Evolutionary conservation across 164 flowering plant genomes (phyloP), one percentile per base, ranked within the genome.

Genomic region (Warburgia ugandensis): DNA sequence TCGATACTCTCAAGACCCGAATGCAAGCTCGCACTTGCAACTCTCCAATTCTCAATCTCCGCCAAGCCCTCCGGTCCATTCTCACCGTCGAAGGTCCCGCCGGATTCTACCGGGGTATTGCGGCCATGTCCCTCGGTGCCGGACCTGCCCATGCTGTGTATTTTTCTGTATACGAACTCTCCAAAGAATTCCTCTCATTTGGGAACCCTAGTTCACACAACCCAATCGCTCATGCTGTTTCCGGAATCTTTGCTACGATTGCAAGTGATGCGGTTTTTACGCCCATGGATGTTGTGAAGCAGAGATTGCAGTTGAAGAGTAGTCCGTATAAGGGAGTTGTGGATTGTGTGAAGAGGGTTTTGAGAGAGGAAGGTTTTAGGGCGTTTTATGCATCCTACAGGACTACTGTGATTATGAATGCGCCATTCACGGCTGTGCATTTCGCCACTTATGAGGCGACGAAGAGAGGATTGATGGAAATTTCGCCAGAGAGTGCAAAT

Each of bases 241-340:
- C 89, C 0, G 89, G 89, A 0, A 78, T 82, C 6, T 54, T 54
- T 3, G 83, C 89, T 1, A 82, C 85, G 1, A 73, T 79, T 6
- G 69, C 83, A 0, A 79, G 89, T 50, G 89, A 82, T 36, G 83
- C 89, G 0, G 85, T 82, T 43, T 45, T 77, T 6, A 82, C 84
- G 21, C 89, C 85, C 2, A 79, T 82, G 89, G 89, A 82, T 42
- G 48, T 82, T 68, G 89, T 82, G 71, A 82, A 82, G 60, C 89
- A 79, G 64, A 63, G 89, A 60, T 52, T 82, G 72, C 89, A 79
- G 64, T 39, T 82, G 64, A 49, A 58, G 51, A 62, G 68, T 39
- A 79, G 73, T 43, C 85, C 83, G 9, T 82, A 82, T 29, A 62
- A 53, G 37, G 85, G 85, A 0, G 69, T 79, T 28, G 2, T 20